These are phyloP conservation scores for Solanum peruvianum DNA, from an alignment of 257 asterid species.

Conservation along the genomic window DNA sequence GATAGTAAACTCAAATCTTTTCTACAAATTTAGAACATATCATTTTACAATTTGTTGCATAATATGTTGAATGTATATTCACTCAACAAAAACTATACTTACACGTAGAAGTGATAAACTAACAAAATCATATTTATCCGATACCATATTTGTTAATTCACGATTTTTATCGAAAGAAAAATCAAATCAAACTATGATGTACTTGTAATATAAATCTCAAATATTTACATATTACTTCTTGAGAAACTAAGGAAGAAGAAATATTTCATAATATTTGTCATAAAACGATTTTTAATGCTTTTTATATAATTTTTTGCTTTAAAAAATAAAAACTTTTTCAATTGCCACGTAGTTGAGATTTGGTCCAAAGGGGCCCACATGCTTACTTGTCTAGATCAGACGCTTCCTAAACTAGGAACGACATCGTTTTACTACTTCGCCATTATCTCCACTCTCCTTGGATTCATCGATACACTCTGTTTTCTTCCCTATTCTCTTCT, in stretches of 20 bases:
- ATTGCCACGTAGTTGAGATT: not conserved
- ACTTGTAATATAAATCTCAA: not conserved
- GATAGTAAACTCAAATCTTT: not conserved
- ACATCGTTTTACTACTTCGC: constrained; percentile 11
- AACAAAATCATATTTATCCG: not conserved
- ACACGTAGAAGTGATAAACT: not conserved
- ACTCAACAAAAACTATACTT: no score
- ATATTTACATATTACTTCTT: not conserved
- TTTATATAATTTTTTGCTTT: no score
- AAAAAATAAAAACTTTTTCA: not conserved
- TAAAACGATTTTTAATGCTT: no score
- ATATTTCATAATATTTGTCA: no score
- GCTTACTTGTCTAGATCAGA: constrained; percentile 10
- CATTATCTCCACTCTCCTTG: constrained; percentile 17
- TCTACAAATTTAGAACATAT: not conserved
- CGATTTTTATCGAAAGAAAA: not conserved
- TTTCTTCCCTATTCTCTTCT: constrained; percentile 3
- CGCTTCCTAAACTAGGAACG: constrained; percentile 2
- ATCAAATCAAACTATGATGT: not conserved
- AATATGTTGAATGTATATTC: not conserved
- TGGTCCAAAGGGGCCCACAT: constrained; percentile 1
- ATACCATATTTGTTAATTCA: not conserved
- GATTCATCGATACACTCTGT: constrained; percentile 40
- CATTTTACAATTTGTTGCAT: not conserved
- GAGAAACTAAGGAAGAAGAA: no score